Evolutionary conservation across 2,329 filamentous ascomycete species (phyloP).

Genomic region (Sarocladium kiliense): DNA sequence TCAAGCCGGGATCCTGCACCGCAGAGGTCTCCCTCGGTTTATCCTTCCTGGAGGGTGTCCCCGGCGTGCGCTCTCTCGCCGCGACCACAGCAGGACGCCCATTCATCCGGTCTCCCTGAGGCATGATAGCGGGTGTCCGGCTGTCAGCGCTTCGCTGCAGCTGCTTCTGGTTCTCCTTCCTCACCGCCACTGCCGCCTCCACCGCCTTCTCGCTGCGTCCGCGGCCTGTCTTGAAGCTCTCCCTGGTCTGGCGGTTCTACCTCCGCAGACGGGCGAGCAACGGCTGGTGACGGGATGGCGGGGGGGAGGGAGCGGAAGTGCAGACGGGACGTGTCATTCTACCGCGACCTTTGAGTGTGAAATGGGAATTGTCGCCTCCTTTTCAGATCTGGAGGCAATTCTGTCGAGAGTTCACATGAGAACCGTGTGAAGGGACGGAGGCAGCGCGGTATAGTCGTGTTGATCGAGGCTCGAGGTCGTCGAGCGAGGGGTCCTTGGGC

Average conservation of each 20-base stretch:
- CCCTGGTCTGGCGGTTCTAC: slow-evolving; percentile 11
- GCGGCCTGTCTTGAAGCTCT: slow-evolving; percentile 9
- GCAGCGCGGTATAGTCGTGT: background rate
- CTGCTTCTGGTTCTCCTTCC: slow-evolving; percentile 22
- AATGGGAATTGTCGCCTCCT: background rate
- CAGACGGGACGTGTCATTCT: slow-evolving; percentile 7
- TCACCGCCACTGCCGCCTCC: slow-evolving; percentile 28
- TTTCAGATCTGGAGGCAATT: background rate
- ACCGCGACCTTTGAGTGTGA: background rate
- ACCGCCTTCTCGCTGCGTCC: background rate
- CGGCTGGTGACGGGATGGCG: slow-evolving; percentile 7
- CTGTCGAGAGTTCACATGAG: background rate
- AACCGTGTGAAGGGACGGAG: background rate
- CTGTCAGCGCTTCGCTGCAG: slow-evolving; percentile 19
- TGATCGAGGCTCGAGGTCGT: background rate
- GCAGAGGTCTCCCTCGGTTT: slow-evolving; percentile 57
- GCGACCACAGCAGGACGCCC: slow-evolving; percentile 34
- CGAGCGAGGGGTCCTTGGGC: background rate
- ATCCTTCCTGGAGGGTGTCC: slow-evolving; percentile 59
- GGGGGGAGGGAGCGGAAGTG: slow-evolving; percentile 17
- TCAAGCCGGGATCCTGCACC: slow-evolving; percentile 70
- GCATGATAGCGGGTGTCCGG: slow-evolving; percentile 26
- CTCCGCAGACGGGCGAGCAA: slow-evolving; percentile 11
- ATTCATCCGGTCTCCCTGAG: slow-evolving; percentile 24
- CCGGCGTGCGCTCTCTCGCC: slow-evolving; percentile 41